phyloP scores from a whole-genome alignment of 1,139 yeast species.

The Saccharomyces hybrid region DNA sequence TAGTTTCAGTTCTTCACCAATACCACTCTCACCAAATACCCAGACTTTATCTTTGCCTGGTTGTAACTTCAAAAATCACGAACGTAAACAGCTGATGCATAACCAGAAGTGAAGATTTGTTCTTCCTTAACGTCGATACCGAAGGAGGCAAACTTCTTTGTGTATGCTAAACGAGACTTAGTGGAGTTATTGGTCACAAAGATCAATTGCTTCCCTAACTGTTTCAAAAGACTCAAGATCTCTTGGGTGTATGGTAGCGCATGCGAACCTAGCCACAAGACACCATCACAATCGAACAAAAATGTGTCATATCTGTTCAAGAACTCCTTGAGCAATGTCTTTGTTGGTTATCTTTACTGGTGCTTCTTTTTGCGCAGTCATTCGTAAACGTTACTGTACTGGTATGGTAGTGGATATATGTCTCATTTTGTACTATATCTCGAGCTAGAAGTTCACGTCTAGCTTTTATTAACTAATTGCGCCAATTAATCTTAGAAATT shows the following conservation, averaged over 20 bases:
- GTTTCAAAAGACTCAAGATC: constrained; percentile 50
- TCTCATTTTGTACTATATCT: neutral
- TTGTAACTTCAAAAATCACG: constrained; percentile 61
- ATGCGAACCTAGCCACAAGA: constrained; percentile 76
- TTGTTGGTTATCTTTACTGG: constrained; percentile 41
- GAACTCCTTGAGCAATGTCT: constrained; percentile 44
- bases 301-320: constrained; percentile 67
- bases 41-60: constrained; percentile 70
- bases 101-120: constrained; percentile 86
- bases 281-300: constrained; percentile 91
- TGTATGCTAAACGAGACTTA: constrained; percentile 72
- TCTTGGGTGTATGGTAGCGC: constrained; percentile 67
- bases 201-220: constrained; percentile 53
- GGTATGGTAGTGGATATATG: neutral
- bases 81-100: constrained; percentile 82
- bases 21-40: constrained; percentile 80
- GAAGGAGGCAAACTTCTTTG: constrained; percentile 63
- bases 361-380: constrained; percentile 17
- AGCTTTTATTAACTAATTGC: neutral
- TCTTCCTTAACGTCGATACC: constrained; percentile 61
- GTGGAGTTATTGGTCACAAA: constrained; percentile 96
- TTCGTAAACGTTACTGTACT: neutral
- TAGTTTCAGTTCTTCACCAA: constrained; percentile 60
- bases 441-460: neutral
- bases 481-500: neutral